These are phyloP conservation scores for Yamadazyma oceani DNA, from an alignment of 1,139 yeast genomes.

Conservation along the genomic window DNA sequence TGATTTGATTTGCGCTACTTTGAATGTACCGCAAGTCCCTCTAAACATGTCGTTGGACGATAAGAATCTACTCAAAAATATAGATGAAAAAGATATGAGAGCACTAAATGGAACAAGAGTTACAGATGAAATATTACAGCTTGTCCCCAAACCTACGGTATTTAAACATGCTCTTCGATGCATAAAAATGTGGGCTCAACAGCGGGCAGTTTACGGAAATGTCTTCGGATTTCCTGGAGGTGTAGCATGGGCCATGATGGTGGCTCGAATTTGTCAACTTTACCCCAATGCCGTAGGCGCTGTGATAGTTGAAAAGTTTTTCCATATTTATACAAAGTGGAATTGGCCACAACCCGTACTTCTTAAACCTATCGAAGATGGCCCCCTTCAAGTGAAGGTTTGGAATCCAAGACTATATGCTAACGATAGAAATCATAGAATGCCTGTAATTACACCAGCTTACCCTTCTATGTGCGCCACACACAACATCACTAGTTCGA, in stretches of 20 bases:
- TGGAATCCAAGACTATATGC: conserved; percentile 95
- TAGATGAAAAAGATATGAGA: conserved; percentile 88
- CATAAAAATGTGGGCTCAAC: conserved; percentile 94
- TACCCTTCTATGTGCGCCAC: conserved; percentile 99
- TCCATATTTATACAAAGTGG: conserved; percentile 85
- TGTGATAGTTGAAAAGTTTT: conserved; percentile 83
- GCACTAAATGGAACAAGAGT: conserved; percentile 95
- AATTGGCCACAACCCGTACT: conserved; percentile 98
- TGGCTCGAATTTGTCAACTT: conserved; percentile 92
- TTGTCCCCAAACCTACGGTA: conserved; percentile 91
- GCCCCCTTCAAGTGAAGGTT: conserved; percentile 91
- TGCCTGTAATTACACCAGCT: conserved; percentile 99
- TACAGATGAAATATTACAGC: conserved; percentile 84
- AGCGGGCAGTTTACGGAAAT: conserved; percentile 90
- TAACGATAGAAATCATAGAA: conserved; percentile 82
- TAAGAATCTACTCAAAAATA: conserved; percentile 76
- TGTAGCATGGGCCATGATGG: conserved; percentile 99
- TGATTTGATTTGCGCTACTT: conserved; percentile 81
- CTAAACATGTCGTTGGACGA: conserved; percentile 71
- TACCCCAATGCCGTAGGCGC: conserved; percentile 97
- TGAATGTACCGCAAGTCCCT: conserved; percentile 84
- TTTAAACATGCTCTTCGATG: conserved; percentile 92
- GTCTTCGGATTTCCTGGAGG: conserved; percentile 99
- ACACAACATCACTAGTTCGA: conserved; percentile 86
- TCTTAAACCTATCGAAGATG: conserved; percentile 90